A percentile compares a stretch with the other conserved stretches of the same genome.
These are phyloP conservation scores for Neoboletus magnificus DNA, from an alignment of 768 basidiomycete genomes.

Conservation along the genomic window DNA sequence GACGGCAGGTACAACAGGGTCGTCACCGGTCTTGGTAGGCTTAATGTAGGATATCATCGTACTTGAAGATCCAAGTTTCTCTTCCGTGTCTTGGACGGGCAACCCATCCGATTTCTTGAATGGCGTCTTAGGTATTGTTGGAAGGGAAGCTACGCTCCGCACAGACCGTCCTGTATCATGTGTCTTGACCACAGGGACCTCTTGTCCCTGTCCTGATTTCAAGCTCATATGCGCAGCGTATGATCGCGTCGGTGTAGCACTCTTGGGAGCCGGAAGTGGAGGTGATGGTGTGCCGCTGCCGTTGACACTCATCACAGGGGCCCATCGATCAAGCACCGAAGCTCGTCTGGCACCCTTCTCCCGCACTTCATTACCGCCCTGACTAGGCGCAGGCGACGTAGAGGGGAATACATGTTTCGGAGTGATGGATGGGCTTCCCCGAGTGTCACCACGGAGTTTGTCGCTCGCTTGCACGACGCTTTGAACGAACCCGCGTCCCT, in stretches of 20 bases:
- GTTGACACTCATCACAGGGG: slow-evolving; percentile 33
- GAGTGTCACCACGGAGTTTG: slow-evolving; percentile 39
- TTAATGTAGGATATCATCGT: slow-evolving; percentile 68
- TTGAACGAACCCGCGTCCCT: slow-evolving; percentile 85
- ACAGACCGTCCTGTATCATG: slow-evolving; percentile 35
- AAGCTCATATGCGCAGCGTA: slow-evolving; percentile 35
- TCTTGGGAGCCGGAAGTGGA: slow-evolving; percentile 37
- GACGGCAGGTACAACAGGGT: slow-evolving; percentile 31
- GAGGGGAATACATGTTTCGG: slow-evolving; percentile 28
- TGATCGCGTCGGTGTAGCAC: slow-evolving; percentile 39
- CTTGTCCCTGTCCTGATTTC: slow-evolving; percentile 21
- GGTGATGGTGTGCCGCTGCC: slow-evolving; percentile 35
- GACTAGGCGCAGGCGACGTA: slow-evolving; percentile 30
- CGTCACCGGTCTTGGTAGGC: slow-evolving; percentile 46
- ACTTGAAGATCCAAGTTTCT: slow-evolving; percentile 67
- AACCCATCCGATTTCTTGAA: slow-evolving; percentile 21
- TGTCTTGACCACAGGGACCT: slow-evolving; percentile 22
- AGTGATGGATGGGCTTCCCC: slow-evolving; percentile 32
- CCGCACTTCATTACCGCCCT: slow-evolving; percentile 37
- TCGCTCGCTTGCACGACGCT: slow-evolving; percentile 73
- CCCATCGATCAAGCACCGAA: slow-evolving; percentile 76
- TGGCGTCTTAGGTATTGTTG: slow-evolving; percentile 31
- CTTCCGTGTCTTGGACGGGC: slow-evolving; percentile 25
- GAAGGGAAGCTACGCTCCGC: slow-evolving; percentile 43
- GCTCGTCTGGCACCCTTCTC: slow-evolving; percentile 32